Base-by-base conservation (phyloP, 257 asterid genomes). In the Capsicum chinense region DNA sequence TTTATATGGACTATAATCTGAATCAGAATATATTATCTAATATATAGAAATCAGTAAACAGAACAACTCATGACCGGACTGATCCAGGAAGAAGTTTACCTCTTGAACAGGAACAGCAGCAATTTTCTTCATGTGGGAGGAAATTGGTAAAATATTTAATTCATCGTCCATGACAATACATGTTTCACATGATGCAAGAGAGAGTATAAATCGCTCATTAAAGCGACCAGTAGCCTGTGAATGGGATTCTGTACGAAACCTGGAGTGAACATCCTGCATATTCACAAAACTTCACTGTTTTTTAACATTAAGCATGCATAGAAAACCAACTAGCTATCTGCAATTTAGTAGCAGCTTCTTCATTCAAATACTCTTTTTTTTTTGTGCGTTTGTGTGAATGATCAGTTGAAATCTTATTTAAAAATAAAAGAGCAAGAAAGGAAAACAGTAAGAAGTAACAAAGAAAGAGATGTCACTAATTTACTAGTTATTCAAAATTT, bases 101-200 rank as follows among this genome's bases (percentile, higher is more conserved):
- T 95, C 98, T 85, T 69, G 90, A 82, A 64, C 90, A 13, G 95
- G 89, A 86, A 88, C 73, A 16, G 89, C 91, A 64, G 92, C 83
- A 84, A 97, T 87, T 82, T 93, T 86, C 89, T 90, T 97, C 94
- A 93, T 91, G 79, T 95, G 99, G n/a, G 99, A 95, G 83, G 98
- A 97, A 83, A 97, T 92, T 47, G 99, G 99, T 67, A 97, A 88
- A 85, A 97, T 92, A 86, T 97, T 93, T 54, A 97, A 87, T 84
- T 97, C 99, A 79, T 97, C 98, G 85, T 97, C 99, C 99, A 97
- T 93, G 85, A 92, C 97, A n/a, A 95, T 86, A 83, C 98, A 97
- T 84, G 98, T 86, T 91, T 90, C 93, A 92, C 98, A 95, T 56
- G 97, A 92, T 56, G 97, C 97, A 86, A 97, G 91, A 15, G 99